Conservation (phyloP, 2,329 filamentous ascomycete genomes). For the Claviceps maximensis region DNA sequence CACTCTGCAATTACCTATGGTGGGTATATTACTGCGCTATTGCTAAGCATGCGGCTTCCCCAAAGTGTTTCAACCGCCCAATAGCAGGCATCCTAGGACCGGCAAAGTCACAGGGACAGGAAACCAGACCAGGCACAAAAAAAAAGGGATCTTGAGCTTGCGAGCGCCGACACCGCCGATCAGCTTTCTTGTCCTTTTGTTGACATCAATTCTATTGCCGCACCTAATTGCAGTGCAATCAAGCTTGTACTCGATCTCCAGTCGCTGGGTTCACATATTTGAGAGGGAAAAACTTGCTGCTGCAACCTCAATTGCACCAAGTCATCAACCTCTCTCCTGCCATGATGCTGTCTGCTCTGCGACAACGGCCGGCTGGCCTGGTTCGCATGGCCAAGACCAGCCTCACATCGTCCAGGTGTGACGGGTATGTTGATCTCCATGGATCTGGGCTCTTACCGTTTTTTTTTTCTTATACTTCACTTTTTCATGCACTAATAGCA, state of each 20-base stretch:
- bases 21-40: background rate
- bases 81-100: background rate
- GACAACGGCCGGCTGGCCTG: conserved; percentile 7
- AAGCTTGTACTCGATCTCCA: background rate
- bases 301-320: background rate
- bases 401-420: conserved; percentile 6
- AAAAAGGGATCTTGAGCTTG: conserved; percentile 12
- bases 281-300: background rate
- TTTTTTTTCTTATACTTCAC: background rate
- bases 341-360: conserved; percentile 11
- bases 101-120: conserved; percentile 19
- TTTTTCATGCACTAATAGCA: background rate
- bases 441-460: background rate
- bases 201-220: background rate
- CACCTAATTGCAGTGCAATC: background rate
- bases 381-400: conserved; percentile 8
- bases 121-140: conserved; percentile 25
- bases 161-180: conserved; percentile 17
- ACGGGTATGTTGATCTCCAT: conserved; percentile 7
- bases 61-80: background rate
- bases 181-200: conserved; percentile 8
- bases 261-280: background rate
- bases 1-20: conserved; percentile 7
- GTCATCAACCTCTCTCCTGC: background rate
- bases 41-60: background rate